Evolutionary conservation across 139 green algal genomes (phyloP), one percentile per base, ranked within the genome.

Genomic region (Tetraselmis striata): DNA sequence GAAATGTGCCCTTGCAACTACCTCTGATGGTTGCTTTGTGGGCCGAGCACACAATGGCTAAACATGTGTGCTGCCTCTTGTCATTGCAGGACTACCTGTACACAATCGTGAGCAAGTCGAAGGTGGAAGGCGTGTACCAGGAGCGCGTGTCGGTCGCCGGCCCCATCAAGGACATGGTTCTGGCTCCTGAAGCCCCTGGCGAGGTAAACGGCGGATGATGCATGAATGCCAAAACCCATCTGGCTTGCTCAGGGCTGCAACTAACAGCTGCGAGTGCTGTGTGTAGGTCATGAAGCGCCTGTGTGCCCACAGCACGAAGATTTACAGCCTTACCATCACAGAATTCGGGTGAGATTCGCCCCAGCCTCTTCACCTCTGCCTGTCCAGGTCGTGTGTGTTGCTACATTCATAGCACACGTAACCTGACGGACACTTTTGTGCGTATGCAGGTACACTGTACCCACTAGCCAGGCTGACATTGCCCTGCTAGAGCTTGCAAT

Each of bases 301-400:
- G 27, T 24, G 25, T n/a, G 28, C 31, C 29, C 77, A 31, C n/a
- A 32, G 23, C n/a, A 45, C 32, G 23, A 80, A 80, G 77, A 80
- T 80, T n/a, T 31, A 45, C 29, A 59, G 29, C 23, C 77, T 80
- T 23, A 80, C 77, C 29, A 80, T 80, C 77, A 80, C 77, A 30
- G 77, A 80, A 32, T 80, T 80, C 28, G 77, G 45, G 45, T 67
- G 18, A 67, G 45, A 18, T 18, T 67, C 45, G 11, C 5, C 45
- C n/a, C n/a, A n/a, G n/a, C n/a, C n/a, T n/a, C n/a, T n/a, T n/a
- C n/a, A n/a, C n/a, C n/a, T n/a, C n/a, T n/a, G n/a, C n/a, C n/a
- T n/a, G n/a, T n/a, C n/a, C n/a, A n/a, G n/a, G n/a, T n/a, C n/a
- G n/a, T n/a, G n/a, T n/a, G n/a, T n/a, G n/a, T n/a, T n/a, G n/a